A percentile compares a stretch with the other conserved stretches of the same genome.
These are phyloP conservation scores for Apophysomyces variabilis DNA, from an alignment of 371 early-diverging fungal genomes.

Conservation along the genomic window DNA sequence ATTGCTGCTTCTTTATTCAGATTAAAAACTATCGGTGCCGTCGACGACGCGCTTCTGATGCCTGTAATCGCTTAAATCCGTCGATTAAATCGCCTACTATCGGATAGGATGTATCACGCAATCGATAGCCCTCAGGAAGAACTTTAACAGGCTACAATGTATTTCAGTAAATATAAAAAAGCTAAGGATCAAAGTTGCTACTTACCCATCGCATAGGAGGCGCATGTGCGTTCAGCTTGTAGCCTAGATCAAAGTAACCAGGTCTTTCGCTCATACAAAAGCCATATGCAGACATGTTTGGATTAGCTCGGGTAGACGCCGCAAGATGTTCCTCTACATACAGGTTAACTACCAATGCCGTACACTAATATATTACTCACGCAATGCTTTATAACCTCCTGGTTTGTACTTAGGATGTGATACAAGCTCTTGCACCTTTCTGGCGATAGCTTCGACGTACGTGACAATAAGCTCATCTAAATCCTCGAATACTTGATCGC, in stretches of 20 bases:
- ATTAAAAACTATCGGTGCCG: conserved; percentile 13
- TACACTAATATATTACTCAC: conserved; percentile 17
- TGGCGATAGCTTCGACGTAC: conserved; percentile 84
- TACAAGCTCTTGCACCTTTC: conserved; percentile 69
- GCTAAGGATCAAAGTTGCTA: not conserved
- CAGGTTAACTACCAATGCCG: not conserved
- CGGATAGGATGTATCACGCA: conserved; percentile 62
- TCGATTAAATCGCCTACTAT: conserved; percentile 64
- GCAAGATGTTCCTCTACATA: conserved; percentile 38
- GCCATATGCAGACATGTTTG: conserved; percentile 62
- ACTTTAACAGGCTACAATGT: conserved; percentile 58
- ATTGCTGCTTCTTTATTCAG: no score
- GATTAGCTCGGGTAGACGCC: conserved; percentile 47
- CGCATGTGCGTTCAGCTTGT: conserved; percentile 45
- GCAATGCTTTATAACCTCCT: conserved; percentile 40
- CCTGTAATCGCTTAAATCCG: conserved; percentile 63
- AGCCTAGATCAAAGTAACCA: conserved; percentile 58
- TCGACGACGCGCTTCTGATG: conserved; percentile 25
- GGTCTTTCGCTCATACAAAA: conserved; percentile 57
- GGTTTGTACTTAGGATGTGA: conserved; percentile 66
- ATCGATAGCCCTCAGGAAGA: conserved; percentile 64
- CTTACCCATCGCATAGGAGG: conserved; percentile 48
- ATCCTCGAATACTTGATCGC: conserved; percentile 72
- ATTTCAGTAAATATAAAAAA: not conserved
- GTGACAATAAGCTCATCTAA: conserved; percentile 91